Conservation (phyloP, 164 flowering plant species). For the Buxus sempervirens region DNA sequence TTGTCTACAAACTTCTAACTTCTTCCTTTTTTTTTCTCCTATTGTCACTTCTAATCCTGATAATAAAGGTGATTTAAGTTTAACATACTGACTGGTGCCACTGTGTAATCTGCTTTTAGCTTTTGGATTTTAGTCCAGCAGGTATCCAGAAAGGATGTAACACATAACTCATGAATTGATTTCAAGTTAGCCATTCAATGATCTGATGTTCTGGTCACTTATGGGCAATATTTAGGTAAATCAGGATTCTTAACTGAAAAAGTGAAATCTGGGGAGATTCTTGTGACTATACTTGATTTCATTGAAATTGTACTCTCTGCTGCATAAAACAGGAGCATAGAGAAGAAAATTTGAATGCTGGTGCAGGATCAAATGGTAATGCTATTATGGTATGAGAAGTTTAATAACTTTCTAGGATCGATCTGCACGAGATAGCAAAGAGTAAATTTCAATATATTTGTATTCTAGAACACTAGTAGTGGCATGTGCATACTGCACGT, state of each 20-base stretch:
- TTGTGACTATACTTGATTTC: no score
- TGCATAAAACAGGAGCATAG: no score
- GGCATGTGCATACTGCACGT: no score
- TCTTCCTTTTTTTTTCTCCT: neutral
- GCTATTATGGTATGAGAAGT: no score
- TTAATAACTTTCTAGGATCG: no score
- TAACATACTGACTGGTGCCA: neutral
- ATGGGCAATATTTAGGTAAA: neutral
- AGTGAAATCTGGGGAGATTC: neutral
- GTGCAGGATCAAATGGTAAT: no score
- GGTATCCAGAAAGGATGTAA: neutral
- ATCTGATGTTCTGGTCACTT: neutral
- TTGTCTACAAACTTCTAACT: neutral
- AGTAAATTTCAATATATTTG: no score
- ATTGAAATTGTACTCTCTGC: no score
- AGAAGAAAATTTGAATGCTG: no score
- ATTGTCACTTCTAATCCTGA: neutral
- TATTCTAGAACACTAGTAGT: no score
- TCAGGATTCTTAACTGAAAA: neutral
- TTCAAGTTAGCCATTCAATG: neutral
- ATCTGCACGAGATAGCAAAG: no score
- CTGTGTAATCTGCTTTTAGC: neutral
- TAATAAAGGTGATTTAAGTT: neutral
- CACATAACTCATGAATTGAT: neutral
- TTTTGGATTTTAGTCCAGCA: neutral